These are phyloP conservation scores for Paramecium sexaurelia DNA, from an alignment of 73 alveolate species.

Conservation along the genomic window DNA sequence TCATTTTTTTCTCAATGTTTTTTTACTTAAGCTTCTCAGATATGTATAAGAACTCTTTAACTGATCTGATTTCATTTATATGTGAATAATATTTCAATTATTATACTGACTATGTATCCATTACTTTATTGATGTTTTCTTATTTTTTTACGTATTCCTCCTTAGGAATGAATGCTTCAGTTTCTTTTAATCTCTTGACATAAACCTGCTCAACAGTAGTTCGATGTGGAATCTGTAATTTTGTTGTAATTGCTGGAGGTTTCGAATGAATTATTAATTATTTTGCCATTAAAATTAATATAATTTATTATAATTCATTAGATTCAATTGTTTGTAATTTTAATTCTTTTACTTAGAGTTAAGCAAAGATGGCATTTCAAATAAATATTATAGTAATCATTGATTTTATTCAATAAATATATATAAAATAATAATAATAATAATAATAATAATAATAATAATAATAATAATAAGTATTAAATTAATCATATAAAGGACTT, in stretches of 20 bases:
- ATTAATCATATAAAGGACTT: background rate
- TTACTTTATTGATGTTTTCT: background rate
- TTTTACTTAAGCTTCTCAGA: conserved; percentile 20
- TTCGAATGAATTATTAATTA: background rate
- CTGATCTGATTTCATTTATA: conserved; percentile 24
- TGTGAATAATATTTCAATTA: background rate
- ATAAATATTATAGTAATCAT: no score
- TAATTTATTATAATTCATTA: background rate
- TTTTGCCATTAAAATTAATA: no score
- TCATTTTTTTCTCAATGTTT: conserved; percentile 25
- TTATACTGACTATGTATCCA: background rate
- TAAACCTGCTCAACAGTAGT: conserved; percentile 24
- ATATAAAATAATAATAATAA: no score
- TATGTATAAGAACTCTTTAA: background rate
- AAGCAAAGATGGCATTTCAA: no score
- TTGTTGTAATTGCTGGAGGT: background rate
- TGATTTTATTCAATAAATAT: no score
- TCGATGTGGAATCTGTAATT: background rate
- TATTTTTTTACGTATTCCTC: background rate
- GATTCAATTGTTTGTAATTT: no score
- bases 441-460: background rate
- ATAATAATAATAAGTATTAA: background rate
- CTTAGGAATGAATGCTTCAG: background rate
- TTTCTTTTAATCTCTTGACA: background rate
- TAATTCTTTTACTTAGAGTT: no score